Conservation (phyloP, 177 flowering plant species). For the Vitis hybrid region DNA sequence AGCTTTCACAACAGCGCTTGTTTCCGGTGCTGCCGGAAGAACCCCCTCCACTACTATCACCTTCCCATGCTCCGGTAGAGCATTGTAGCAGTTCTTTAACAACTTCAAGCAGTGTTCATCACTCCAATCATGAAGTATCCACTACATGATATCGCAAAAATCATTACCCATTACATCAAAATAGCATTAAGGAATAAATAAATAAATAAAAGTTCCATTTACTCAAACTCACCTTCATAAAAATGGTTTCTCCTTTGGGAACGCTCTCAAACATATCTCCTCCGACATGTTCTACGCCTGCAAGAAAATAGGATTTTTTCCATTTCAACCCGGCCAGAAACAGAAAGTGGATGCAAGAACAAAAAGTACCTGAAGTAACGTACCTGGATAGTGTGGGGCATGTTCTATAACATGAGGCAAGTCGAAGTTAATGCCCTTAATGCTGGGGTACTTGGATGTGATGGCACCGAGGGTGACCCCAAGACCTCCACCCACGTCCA, state of each 20-base stretch:
- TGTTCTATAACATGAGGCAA: too few relatives aligned
- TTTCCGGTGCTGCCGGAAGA: slow-evolving; percentile 12
- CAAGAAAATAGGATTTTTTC: background rate
- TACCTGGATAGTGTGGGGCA: too few relatives aligned
- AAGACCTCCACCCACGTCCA: slow-evolving; percentile 4
- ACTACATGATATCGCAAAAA: slow-evolving; percentile 9
- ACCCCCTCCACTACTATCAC: slow-evolving; percentile 28
- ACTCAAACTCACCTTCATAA: slow-evolving; percentile 25
- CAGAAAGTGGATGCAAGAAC: too few relatives aligned
- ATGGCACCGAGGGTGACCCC: too few relatives aligned
- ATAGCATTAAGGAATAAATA: too few relatives aligned
- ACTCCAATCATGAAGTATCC: slow-evolving; percentile 37
- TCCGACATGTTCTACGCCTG: slow-evolving; percentile 26
- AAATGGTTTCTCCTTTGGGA: slow-evolving; percentile 31
- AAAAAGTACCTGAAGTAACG: too few relatives aligned
- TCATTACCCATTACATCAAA: too few relatives aligned
- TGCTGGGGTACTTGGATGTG: too few relatives aligned
- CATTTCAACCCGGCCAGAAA: background rate
- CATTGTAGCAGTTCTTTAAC: slow-evolving; percentile 34
- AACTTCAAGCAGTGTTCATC: slow-evolving; percentile 36
- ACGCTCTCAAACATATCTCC: slow-evolving; percentile 33
- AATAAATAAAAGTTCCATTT: too few relatives aligned
- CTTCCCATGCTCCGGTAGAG: slow-evolving; percentile 26
- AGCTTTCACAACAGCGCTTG: background rate
- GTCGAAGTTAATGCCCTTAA: too few relatives aligned